Evolutionary conservation across 2,329 filamentous ascomycete genomes (phyloP).

Genomic region (Aspergillus texensis): DNA sequence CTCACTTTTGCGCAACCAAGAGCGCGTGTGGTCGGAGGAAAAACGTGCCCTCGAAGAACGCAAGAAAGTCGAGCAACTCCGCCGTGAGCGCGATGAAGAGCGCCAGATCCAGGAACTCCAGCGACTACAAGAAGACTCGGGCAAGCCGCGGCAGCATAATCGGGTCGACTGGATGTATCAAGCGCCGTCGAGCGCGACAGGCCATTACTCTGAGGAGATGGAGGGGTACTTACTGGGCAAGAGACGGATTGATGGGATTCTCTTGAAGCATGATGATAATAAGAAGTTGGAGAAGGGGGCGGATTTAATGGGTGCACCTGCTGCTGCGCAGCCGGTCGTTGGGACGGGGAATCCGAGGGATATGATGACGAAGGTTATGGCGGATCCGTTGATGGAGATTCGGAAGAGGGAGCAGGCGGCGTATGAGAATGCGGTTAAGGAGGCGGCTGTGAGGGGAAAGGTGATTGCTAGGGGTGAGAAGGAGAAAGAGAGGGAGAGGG

Average conservation of each 20-base stretch:
- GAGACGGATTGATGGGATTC: conserved; percentile 76
- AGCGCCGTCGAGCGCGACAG: conserved; percentile 74
- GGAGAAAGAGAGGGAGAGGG: conserved; percentile 19
- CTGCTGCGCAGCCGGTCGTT: conserved; percentile 12
- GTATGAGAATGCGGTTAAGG: conserved; percentile 61
- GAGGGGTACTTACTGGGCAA: conserved; percentile 94
- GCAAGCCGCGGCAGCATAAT: conserved; percentile 76
- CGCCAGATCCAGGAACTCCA: conserved; percentile 89
- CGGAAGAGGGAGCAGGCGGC: conserved; percentile 87
- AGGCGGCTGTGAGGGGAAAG: conserved; percentile 39
- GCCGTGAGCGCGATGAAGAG: conserved; percentile 93
- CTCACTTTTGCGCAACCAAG: conserved; percentile 85
- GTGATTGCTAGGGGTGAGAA: conserved; percentile 22
- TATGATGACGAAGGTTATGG: conserved; percentile 80
- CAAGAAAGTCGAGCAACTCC: conserved; percentile 87
- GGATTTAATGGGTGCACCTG: conserved; percentile 26
- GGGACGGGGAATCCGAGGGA: conserved; percentile 71
- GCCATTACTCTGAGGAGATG: conserved; percentile 79
- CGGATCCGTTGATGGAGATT: conserved; percentile 90
- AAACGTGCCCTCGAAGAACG: conserved; percentile 91
- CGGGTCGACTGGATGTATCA: conserved; percentile 99
- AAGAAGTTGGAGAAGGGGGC: conserved; percentile 78
- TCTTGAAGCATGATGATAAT: conserved; percentile 79
- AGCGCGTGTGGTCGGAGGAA: conserved; percentile 87
- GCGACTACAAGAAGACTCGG: conserved; percentile 82